phyloP scores from a whole-genome alignment of 805 yeast species.

The Starmerella etchellsii region DNA sequence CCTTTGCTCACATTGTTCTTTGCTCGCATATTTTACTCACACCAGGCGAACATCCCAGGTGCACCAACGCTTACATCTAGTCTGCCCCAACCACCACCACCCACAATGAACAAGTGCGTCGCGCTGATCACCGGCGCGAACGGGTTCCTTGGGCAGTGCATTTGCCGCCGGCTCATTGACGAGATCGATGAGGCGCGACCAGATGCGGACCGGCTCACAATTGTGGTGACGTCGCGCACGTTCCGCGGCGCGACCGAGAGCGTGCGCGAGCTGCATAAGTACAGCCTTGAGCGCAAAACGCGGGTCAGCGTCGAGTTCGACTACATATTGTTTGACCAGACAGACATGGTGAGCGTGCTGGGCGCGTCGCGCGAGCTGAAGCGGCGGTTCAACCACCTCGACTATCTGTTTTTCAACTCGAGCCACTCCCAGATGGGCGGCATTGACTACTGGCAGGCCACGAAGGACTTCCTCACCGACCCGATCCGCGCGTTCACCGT shows the following conservation, averaged over 20 bases:
- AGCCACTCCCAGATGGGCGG: slow-evolving; percentile 83
- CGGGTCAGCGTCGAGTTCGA: slow-evolving; percentile 63
- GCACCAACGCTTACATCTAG: too few relatives aligned
- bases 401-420: slow-evolving; percentile 74
- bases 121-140: slow-evolving; percentile 34
- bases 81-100: too few relatives aligned
- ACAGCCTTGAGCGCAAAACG: slow-evolving; percentile 27
- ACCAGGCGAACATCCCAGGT: too few relatives aligned
- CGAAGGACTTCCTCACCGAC: slow-evolving; percentile 46
- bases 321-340: slow-evolving; percentile 77
- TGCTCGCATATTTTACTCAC: too few relatives aligned
- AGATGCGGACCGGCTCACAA: slow-evolving; percentile 44
- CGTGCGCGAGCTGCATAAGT: slow-evolving; percentile 38
- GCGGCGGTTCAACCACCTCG: slow-evolving; percentile 51
- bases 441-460: slow-evolving; percentile 73
- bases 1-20: too few relatives aligned
- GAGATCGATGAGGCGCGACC: slow-evolving; percentile 31
- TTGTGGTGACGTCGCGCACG: slow-evolving; percentile 82
- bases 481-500: slow-evolving; percentile 78
- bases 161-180: slow-evolving; percentile 66
- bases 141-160: slow-evolving; percentile 68
- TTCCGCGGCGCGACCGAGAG: slow-evolving; percentile 71
- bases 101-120: background rate
- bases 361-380: slow-evolving; percentile 59
- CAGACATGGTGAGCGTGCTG: slow-evolving; percentile 74